Evolutionary conservation across 805 yeast genomes (phyloP), one percentile per base, ranked within the genome.

Genomic region (Debaryomyces prosopidis): DNA sequence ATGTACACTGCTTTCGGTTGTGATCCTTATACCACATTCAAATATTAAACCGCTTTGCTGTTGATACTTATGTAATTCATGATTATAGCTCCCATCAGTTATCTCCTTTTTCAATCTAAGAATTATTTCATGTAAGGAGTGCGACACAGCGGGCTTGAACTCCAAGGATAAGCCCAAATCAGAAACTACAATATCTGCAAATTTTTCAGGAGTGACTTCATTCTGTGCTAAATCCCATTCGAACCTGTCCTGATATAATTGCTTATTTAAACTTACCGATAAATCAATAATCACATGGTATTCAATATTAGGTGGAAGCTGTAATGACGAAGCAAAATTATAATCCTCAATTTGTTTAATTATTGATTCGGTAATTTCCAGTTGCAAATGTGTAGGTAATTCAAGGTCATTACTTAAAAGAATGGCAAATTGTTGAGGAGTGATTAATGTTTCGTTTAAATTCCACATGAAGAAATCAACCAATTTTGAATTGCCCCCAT

Each of bases 141-240:
- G 91, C 0, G 97, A 81, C 44, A 94, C 88, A 0, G 97, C 96
- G 0, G 96, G 92, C 48, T 82, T 79, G 59, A 92, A 94, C 63
- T 94, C 99, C 38, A 89, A 77, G 1, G 85, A 71, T 27, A 94
- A 68, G 0, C 97, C 97, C 64, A 94, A 63, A 57, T 94, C 99
- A 33, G 81, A 76, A 3, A 89, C 97, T 2, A 92, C 89, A 6
- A 79, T 77, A 47, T 75, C 78, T 0, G 98, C 96, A 71, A 94
- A 94, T 43, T 69, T 69, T 61, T 90, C 96, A 0, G 99, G 97
- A 1, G 89, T 79, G 17, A 87, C 59, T 5, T 70, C 69, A 9
- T 65, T 62, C 47, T 71, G 75, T 28, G 58, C 31, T 59, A 94
- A 71, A 59, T 94, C 95, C 98, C 98, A 92, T 66, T 94, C 98